Evolutionary conservation across 75 land plant genomes (phyloP).

Genomic region (Isoetes taiwanensis): DNA sequence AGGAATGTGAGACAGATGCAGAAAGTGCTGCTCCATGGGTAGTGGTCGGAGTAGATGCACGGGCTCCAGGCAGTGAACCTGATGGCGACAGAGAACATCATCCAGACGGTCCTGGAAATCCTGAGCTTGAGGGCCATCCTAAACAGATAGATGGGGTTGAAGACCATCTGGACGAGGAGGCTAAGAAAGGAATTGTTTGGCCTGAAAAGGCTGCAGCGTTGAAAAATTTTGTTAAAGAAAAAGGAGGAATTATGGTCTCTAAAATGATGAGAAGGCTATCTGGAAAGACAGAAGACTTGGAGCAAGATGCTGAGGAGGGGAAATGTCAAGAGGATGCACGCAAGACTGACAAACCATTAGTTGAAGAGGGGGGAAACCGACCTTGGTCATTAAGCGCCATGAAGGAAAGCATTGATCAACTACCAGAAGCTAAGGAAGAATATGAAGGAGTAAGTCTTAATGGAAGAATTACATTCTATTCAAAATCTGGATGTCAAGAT

Average conservation of each 20-base stretch:
- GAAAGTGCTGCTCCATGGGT: too few relatives aligned
- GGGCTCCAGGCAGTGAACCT: too few relatives aligned
- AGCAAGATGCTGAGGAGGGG: neutral
- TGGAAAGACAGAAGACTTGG: slow-evolving; percentile 33
- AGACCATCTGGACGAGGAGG: too few relatives aligned
- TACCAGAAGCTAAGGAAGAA: slow-evolving; percentile 3
- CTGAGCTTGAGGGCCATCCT: too few relatives aligned
- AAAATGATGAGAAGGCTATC: slow-evolving; percentile 49
- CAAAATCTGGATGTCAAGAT: slow-evolving; percentile 50
- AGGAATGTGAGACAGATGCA: too few relatives aligned
- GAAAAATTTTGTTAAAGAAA: slow-evolving; percentile 48
- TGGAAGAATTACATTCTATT: slow-evolving; percentile 54
- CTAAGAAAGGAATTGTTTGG: slow-evolving; percentile 24
- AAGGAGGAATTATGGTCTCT: slow-evolving; percentile 36
- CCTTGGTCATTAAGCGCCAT: too few relatives aligned
- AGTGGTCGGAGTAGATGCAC: too few relatives aligned
- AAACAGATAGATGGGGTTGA: too few relatives aligned
- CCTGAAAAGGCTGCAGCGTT: slow-evolving; percentile 62
- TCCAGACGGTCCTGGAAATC: too few relatives aligned
- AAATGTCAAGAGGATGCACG: slow-evolving; percentile 1
- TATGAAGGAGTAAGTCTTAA: slow-evolving; percentile 20
- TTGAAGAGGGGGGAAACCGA: neutral
- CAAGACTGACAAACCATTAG: neutral
- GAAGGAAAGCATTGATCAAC: slow-evolving; percentile 7
- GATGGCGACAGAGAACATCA: too few relatives aligned